Evolutionary conservation across 2,329 filamentous ascomycete species (phyloP).

Genomic region (Talaromyces sp.): DNA sequence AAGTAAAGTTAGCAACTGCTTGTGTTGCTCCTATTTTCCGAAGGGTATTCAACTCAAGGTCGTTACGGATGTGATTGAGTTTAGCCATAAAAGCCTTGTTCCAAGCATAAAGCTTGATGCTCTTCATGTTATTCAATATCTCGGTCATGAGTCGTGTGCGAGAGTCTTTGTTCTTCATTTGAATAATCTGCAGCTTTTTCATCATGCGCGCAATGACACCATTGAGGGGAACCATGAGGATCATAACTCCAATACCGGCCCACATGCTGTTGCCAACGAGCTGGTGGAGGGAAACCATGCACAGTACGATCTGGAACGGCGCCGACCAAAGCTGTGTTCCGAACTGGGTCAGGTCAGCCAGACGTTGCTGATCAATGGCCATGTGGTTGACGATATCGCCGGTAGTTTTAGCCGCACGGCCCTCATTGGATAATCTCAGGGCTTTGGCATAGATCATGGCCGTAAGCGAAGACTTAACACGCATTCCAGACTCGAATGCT

Average conservation of each 20-base stretch:
- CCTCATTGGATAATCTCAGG: constrained; percentile 85
- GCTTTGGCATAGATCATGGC: constrained; percentile 92
- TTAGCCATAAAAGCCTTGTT: constrained; percentile 96
- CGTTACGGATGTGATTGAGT: constrained; percentile 91
- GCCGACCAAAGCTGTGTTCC: constrained; percentile 95
- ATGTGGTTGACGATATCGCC: constrained; percentile 99
- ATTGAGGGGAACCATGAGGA: constrained; percentile 95
- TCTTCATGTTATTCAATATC: constrained; percentile 99
- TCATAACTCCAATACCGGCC: constrained; percentile 89
- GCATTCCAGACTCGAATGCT: constrained; percentile 92
- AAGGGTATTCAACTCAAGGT: constrained; percentile 88
- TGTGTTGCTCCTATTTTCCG: constrained; percentile 94
- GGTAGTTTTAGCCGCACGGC: constrained; percentile 78
- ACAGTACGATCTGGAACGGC: constrained; percentile 91
- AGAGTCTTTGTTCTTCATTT: constrained; percentile 99
- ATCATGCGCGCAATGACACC: constrained; percentile 86
- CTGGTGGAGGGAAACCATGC: constrained; percentile 93
- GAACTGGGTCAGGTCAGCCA: constrained; percentile 92
- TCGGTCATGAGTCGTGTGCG: constrained; percentile 91
- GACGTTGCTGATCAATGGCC: constrained; percentile 93
- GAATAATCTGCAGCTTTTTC: constrained; percentile 88
- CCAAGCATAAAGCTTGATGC: constrained; percentile 98
- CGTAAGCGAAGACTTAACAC: constrained; percentile 84
- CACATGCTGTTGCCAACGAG: constrained; percentile 95
- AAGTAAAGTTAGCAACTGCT: constrained; percentile 93